Evolutionary conservation across 2,329 filamentous ascomycete genomes (phyloP).

Genomic region (Madurella fahalii): DNA sequence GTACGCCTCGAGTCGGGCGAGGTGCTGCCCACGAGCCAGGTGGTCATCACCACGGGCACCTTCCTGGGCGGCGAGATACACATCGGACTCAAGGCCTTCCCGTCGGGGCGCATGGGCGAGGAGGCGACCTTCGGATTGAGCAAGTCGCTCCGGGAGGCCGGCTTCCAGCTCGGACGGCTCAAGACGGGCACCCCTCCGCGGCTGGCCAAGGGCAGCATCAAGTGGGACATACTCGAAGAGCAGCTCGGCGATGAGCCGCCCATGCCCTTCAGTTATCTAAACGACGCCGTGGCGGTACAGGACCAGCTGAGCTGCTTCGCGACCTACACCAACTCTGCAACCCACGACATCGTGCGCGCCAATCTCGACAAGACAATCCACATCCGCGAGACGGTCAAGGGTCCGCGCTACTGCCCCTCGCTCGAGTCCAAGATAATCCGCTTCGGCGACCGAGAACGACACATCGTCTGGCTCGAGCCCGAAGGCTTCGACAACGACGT

Average conservation of each 20-base stretch:
- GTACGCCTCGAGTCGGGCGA: slow-evolving; percentile 85
- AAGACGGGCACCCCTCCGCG: slow-evolving; percentile 96
- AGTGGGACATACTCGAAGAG: slow-evolving; percentile 66
- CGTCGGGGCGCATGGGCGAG: slow-evolving; percentile 89
- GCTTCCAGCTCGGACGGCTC: slow-evolving; percentile 81
- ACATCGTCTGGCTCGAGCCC: slow-evolving; percentile 95
- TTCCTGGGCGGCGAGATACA: slow-evolving; percentile 96
- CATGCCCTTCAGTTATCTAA: slow-evolving; percentile 86
- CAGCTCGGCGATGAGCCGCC: slow-evolving; percentile 84
- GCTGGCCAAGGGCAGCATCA: slow-evolving; percentile 74
- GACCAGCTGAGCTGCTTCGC: slow-evolving; percentile 82
- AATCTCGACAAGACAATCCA: slow-evolving; percentile 97
- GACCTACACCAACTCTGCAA: slow-evolving; percentile 78
- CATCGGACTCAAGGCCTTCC: slow-evolving; percentile 79
- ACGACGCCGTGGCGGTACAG: slow-evolving; percentile 70
- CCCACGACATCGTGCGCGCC: slow-evolving; percentile 77
- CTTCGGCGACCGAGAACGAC: slow-evolving; percentile 73
- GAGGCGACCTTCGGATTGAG: slow-evolving; percentile 88
- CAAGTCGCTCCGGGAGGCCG: slow-evolving; percentile 82
- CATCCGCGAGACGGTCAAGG: slow-evolving; percentile 91
- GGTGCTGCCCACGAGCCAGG: slow-evolving; percentile 71
- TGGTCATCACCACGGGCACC: slow-evolving; percentile 94
- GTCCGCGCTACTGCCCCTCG: slow-evolving; percentile 91
- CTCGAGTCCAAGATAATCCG: slow-evolving; percentile 90
- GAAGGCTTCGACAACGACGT: slow-evolving; percentile 88